A percentile compares a stretch with the other conserved stretches of the same genome.
Conservation (phyloP, 2,329 filamentous ascomycete genomes). For the Fusarium tuaranense region DNA sequence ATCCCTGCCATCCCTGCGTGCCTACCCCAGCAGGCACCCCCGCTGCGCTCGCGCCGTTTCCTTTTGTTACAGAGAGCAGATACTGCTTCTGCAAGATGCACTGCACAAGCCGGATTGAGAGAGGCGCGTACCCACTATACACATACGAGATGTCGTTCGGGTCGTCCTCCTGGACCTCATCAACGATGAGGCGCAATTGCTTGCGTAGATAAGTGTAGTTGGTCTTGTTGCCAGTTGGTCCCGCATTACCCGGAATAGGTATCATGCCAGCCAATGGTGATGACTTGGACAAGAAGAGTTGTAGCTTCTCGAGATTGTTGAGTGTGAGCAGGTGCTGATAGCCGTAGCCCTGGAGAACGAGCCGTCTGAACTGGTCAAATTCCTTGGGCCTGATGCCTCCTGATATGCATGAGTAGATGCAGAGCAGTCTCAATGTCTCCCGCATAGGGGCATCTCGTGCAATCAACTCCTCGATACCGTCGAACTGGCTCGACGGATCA, state of each 20-base stretch:
- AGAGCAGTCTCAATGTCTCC: constrained; percentile 87
- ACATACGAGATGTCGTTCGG: constrained; percentile 98
- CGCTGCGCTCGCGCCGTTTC: constrained; percentile 58
- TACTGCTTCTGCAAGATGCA: constrained; percentile 93
- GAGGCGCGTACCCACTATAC: constrained; percentile 95
- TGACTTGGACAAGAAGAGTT: constrained; percentile 82
- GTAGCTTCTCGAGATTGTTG: constrained; percentile 87
- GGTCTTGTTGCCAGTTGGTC: constrained; percentile 75
- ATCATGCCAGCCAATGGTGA: constrained; percentile 86
- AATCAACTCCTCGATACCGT: constrained; percentile 94
- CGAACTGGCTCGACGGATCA: constrained; percentile 89
- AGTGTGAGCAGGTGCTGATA: constrained; percentile 95
- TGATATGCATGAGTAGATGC: constrained; percentile 90
- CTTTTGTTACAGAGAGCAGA: constrained; percentile 76
- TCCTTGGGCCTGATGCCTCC: constrained; percentile 91
- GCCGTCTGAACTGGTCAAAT: constrained; percentile 87
- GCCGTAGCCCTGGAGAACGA: constrained; percentile 92
- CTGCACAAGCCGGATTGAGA: constrained; percentile 92
- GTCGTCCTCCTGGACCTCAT: constrained; percentile 95
- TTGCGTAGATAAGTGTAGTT: constrained; percentile 93
- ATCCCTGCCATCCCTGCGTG: constrained; percentile 89
- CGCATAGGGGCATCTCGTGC: constrained; percentile 83
- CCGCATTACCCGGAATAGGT: constrained; percentile 72
- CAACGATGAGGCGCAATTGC: constrained; percentile 87
- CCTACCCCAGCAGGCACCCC: constrained; percentile 61